Percentiles rank a stretch among this genome's conserved stretches.
Evolutionary conservation across 352 stramenopile species (phyloP).

Genomic region (Pythium coloratum): DNA sequence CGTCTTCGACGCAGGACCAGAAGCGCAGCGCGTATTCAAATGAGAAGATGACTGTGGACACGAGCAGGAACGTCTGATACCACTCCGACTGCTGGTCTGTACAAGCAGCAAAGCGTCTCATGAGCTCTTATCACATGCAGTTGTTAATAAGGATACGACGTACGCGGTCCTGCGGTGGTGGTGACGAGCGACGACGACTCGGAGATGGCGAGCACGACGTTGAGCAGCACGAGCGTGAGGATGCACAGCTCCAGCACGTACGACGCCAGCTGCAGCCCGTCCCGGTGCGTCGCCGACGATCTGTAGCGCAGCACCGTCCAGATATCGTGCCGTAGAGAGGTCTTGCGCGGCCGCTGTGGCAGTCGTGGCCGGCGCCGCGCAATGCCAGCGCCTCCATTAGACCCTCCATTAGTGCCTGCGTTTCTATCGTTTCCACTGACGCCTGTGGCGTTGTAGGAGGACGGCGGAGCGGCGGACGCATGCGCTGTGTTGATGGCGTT

Average conservation of each 20-base stretch:
- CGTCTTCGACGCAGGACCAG: conserved; percentile 83
- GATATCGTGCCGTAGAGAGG: conserved; percentile 51
- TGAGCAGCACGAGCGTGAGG: conserved; percentile 79
- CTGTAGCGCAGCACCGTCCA: conserved; percentile 82
- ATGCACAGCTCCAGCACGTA: conserved; percentile 69
- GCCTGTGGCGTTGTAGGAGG: background rate
- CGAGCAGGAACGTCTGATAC: conserved; percentile 81
- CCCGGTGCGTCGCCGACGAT: conserved; percentile 59
- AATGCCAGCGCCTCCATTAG: background rate
- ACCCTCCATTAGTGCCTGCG: background rate
- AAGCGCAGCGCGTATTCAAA: conserved; percentile 72
- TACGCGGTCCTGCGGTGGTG: background rate
- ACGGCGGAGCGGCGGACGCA: background rate
- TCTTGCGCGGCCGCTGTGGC: background rate
- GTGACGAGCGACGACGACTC: conserved; percentile 39
- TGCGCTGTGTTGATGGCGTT: background rate
- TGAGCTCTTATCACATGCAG: too few relatives aligned
- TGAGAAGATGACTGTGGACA: conserved; percentile 74
- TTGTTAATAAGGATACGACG: background rate
- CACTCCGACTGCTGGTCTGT: conserved; percentile 47
- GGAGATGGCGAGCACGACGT: conserved; percentile 76
- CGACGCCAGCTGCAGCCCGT: conserved; percentile 64
- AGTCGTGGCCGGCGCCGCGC: conserved; percentile 10
- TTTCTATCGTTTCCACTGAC: background rate
- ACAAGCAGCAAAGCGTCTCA: background rate